phyloP scores from a whole-genome alignment of 345 rosid species.

The Camelina neglecta region DNA sequence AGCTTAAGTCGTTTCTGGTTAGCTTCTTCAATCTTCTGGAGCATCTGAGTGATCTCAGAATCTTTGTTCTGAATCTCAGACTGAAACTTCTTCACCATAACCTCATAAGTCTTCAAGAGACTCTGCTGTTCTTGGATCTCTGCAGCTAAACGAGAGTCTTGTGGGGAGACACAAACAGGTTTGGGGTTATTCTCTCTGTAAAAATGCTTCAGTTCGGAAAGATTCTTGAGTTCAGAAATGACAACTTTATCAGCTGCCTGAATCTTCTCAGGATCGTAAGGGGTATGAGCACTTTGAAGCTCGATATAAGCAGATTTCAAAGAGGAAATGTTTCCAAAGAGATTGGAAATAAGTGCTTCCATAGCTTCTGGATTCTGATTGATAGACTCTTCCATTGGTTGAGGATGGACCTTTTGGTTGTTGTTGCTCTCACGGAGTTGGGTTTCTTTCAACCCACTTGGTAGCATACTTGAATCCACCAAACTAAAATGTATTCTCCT shows the following conservation, averaged over 20 bases:
- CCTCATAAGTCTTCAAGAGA: constrained; percentile 83
- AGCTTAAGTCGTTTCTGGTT: constrained; percentile 70
- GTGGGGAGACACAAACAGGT: constrained; percentile 70
- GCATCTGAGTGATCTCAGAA: constrained; percentile 73
- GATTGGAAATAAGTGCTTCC: constrained; percentile 72
- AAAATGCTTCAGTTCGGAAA: constrained; percentile 79
- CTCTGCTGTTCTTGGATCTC: constrained; percentile 92
- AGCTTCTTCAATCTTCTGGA: constrained; percentile 78
- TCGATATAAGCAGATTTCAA: constrained; percentile 82
- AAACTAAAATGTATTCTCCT: constrained; percentile 26
- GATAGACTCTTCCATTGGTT: constrained; percentile 82
- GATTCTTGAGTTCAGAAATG: constrained; percentile 73
- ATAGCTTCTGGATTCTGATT: constrained; percentile 77
- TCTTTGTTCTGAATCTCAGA: constrained; percentile 91
- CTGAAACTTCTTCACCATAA: constrained; percentile 89
- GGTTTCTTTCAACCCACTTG: constrained; percentile 75
- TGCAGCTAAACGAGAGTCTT: constrained; percentile 87
- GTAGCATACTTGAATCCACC: constrained; percentile 72
- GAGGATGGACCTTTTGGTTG: constrained; percentile 83
- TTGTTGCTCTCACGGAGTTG: constrained; percentile 68
- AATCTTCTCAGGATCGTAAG: constrained; percentile 86
- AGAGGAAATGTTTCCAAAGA: constrained; percentile 74
- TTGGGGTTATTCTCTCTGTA: constrained; percentile 81
- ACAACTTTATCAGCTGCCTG: constrained; percentile 85
- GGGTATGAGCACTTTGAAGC: constrained; percentile 85